Evolutionary conservation across 2,329 filamentous ascomycete genomes (phyloP), one percentile per base, ranked within the genome.

Genomic region (Corinectria fuckeliana): DNA sequence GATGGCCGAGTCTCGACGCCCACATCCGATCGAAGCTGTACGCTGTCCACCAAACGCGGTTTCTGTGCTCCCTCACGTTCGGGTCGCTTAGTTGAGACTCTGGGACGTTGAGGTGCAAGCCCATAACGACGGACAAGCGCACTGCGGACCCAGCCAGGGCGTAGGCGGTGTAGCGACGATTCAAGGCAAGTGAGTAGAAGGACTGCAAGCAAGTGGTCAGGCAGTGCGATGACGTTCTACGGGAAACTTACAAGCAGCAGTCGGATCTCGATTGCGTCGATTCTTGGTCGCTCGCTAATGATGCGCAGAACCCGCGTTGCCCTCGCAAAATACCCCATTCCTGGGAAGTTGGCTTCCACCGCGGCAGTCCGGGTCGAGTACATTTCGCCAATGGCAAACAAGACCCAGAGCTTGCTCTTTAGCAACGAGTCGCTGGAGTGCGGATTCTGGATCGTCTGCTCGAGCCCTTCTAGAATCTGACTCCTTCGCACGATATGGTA

Each of bases 1-100:
- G 80, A 21, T 82, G 76, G 0, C 81, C 80, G 50, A 83, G 74
- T 45, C 81, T 80, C 0, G 80, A 79, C 3, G 79, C 79, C 75
- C 77, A 81, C 72, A 83, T 78, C 2, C 81, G 75, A 56, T 81
- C 61, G 10, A 64, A 49, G 26, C 47, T 42, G n/a, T 63, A 63
- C 2, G 44, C 45, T 14, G 60, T 47, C 62, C 60, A 64, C 62
- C 56, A 63, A 5, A 64, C 41, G 0, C 62, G 50, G 20, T 49
- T 74, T 1, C 79, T 68, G 20, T 80, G 78, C 53, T 81, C 77
- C 4, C 77, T 62, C 1, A 70, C 67, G 0, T 68, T 73, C 14
- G 62, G 69, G 44, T 82, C 77, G 14, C 69, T 72, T 1, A 80
- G 68, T n/a, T 80, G 76, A 3, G 72, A 72, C 28, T 78, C 68